phyloP scores from a whole-genome alignment of 2,329 filamentous ascomycete genomes.

The Claviceps maximensis region DNA sequence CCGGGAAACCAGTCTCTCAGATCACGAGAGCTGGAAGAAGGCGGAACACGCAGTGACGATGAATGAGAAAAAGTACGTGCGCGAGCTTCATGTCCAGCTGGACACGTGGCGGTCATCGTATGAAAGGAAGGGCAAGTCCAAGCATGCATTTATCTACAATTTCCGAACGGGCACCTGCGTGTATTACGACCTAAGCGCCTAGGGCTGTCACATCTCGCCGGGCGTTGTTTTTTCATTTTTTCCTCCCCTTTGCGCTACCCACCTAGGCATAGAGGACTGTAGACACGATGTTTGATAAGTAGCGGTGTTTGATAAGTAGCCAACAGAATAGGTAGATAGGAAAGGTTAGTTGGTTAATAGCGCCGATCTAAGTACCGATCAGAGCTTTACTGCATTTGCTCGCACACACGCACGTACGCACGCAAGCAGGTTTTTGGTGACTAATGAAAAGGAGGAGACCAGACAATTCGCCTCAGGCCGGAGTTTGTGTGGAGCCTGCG shows the following conservation, averaged over 20 bases:
- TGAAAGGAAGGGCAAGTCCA: slow-evolving; percentile 38
- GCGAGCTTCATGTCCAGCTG: slow-evolving; percentile 70
- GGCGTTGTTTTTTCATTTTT: not conserved
- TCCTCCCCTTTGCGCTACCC: too few species aligned
- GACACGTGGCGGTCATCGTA: slow-evolving; percentile 46
- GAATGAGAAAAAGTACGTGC: slow-evolving; percentile 67
- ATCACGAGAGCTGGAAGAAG: slow-evolving; percentile 71
- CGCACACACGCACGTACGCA: too few species aligned
- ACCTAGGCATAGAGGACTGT: too few species aligned
- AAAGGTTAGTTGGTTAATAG: too few species aligned
- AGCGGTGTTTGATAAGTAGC: too few species aligned
- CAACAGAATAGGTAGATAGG: too few species aligned
- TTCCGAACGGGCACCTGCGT: slow-evolving; percentile 74
- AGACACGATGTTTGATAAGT: too few species aligned
- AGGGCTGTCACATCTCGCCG: slow-evolving; percentile 1
- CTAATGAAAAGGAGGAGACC: not conserved
- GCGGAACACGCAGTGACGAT: slow-evolving; percentile 67
- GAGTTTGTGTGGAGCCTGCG: not conserved
- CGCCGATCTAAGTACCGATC: not conserved
- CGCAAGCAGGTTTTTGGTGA: too few species aligned
- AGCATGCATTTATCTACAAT: slow-evolving; percentile 82
- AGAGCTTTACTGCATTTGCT: too few species aligned
- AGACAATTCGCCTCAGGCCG: not conserved
- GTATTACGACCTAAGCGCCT: slow-evolving; percentile 65
- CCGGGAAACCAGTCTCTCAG: slow-evolving; percentile 58